Evolutionary conservation across 129 eudicot genomes (phyloP), one percentile per base, ranked within the genome.

Genomic region (Pseudognaphalium luteoalbum): DNA sequence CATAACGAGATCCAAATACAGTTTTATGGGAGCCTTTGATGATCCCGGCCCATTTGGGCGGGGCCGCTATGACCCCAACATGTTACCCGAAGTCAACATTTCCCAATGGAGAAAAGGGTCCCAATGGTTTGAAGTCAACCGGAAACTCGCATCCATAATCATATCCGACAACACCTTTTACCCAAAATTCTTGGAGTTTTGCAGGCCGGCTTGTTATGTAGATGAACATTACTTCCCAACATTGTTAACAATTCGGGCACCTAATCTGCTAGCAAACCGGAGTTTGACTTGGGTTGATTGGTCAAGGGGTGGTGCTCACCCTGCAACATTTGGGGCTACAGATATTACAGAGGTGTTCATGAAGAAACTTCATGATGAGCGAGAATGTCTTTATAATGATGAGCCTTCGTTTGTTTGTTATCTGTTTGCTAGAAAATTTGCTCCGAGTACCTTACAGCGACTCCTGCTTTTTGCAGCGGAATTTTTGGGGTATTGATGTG

Each of bases 21-120:
- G 98, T 86, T 93, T 93, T 82, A 84, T 88, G 32, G 96, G 98
- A 16, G 91, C 96, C 5, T 87, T 90, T 73, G 97, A 93, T 74
- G 98, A 93, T 72, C 96, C 91, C 0, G 93, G 98, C 15, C 96
- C 93, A 11, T 81, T 81, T 39, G 98, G 98, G 29, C 81, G 97
- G 70, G 98, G 98, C 12, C 97, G 98, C n/a, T 94, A 94, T 74
- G 73, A 76, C 67, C 72, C 72, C 30, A 76, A 81, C 81, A 91
- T 94, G 97, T 62, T 85, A n/a, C 98, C 98, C 0, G 98, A 94
- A 79, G 92, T 94, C 65, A 83, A 87, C 83, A 75, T 94, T 35
- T 80, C 87, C 32, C 87, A 94, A 60, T 94, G 97, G 97, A 85
- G 98, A 22, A 94, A 94, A 88, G 98, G 96, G 20, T 86, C 98